Evolutionary conservation across 371 early-diverging fungal genomes (phyloP).

Genomic region (Globomyces sp.): DNA sequence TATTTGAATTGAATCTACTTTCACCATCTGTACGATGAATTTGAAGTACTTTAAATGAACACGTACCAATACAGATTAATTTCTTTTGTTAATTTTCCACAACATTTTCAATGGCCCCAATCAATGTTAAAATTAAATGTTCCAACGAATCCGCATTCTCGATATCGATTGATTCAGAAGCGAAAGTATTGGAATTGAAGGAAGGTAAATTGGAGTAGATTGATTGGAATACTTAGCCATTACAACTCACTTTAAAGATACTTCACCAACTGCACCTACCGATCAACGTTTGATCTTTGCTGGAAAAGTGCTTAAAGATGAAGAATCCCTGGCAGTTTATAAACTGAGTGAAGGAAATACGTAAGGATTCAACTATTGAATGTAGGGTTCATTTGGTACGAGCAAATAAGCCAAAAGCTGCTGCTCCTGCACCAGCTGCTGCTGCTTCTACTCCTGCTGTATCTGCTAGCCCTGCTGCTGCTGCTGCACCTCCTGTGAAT

Average conservation of each 20-base stretch:
- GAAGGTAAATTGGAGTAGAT: not conserved
- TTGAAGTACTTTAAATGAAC: too few species aligned
- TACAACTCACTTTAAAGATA: constrained; percentile 2
- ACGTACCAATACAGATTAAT: too few species aligned
- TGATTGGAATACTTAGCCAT: not conserved
- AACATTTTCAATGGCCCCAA: constrained; percentile 6
- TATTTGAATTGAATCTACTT: too few species aligned
- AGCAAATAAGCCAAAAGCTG: constrained; percentile 46
- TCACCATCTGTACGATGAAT: too few species aligned
- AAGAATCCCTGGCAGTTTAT: constrained; percentile 70
- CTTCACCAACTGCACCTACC: constrained; percentile 39
- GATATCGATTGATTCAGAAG: constrained; percentile 8
- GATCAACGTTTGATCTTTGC: constrained; percentile 90
- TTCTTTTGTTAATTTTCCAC: not conserved
- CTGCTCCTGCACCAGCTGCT: constrained; percentile 15
- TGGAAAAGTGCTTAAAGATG: constrained; percentile 93
- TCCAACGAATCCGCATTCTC: constrained; percentile 9
- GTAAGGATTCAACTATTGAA: constrained; percentile 20
- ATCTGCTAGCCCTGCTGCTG: constrained; percentile 9
- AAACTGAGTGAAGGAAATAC: constrained; percentile 65
- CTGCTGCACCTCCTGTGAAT: constrained; percentile 3
- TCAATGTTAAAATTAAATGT: constrained; percentile 4
- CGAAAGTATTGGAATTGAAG: not conserved
- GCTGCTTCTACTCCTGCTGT: constrained; percentile 35
- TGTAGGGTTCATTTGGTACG: constrained; percentile 85